Percentiles rank a stretch among this genome's conserved stretches.
These are phyloP conservation scores for Obelidium mucronatum DNA, from an alignment of 192 early-diverging fungal genomes.

Conservation along the genomic window DNA sequence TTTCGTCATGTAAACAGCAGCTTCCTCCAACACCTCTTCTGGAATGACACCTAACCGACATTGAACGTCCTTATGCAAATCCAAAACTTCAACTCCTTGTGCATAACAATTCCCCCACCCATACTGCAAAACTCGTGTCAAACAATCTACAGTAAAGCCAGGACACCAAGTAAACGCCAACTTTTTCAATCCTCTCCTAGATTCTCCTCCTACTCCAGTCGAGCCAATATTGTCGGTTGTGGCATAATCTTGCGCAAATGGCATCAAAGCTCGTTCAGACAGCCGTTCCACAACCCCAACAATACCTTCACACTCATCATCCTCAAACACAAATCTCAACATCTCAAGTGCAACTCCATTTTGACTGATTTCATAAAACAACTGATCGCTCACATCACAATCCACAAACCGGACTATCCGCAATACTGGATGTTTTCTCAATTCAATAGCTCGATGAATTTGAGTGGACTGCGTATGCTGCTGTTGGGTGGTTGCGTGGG, in stretches of 20 bases:
- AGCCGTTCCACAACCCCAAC: constrained; percentile 39
- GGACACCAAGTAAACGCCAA: constrained; percentile 55
- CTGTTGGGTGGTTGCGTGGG: not conserved
- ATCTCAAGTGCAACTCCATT: constrained; percentile 45
- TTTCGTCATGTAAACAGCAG: constrained; percentile 4
- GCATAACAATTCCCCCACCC: not conserved
- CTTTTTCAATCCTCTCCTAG: constrained; percentile 20
- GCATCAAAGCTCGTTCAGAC: constrained; percentile 33
- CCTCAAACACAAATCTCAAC: constrained; percentile 60
- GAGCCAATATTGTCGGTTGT: too few relatives aligned
- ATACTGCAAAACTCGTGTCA: constrained; percentile 36
- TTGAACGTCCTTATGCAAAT: constrained; percentile 57
- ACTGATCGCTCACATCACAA: constrained; percentile 55
- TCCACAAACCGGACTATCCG: constrained; percentile 58
- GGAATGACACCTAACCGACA: constrained; percentile 51
- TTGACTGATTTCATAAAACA: constrained; percentile 41
- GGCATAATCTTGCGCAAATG: constrained; percentile 25
- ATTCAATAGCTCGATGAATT: too few relatives aligned
- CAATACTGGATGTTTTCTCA: constrained; percentile 41
- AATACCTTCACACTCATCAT: constrained; percentile 53
- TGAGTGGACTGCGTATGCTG: not conserved
- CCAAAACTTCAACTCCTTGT: constrained; percentile 46
- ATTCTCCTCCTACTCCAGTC: not conserved
- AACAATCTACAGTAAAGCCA: constrained; percentile 41
- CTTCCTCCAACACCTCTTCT: constrained; percentile 38